phyloP scores from a whole-genome alignment of 306 rosid genomes.

The Ormosia emarginata region DNA sequence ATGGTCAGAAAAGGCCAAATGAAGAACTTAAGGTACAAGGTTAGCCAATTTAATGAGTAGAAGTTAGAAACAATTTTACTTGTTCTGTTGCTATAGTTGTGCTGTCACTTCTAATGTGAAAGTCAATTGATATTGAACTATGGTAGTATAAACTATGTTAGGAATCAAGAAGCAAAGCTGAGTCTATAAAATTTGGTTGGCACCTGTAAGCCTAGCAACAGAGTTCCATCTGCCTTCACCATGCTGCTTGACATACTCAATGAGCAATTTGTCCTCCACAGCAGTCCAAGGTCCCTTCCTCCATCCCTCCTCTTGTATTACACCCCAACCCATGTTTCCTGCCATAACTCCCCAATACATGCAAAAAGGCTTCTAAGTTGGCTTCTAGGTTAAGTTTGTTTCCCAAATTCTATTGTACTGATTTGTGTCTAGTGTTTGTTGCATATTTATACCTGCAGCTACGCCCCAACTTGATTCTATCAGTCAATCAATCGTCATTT shows the following conservation, averaged over 20 bases:
- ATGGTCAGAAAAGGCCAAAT: background rate
- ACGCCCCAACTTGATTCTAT: slow-evolving; percentile 29
- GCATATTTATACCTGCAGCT: slow-evolving; percentile 63
- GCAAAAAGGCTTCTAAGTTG: background rate
- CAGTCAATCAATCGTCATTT: slow-evolving; percentile 47
- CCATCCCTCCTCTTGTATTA: slow-evolving; percentile 72
- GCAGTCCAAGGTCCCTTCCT: slow-evolving; percentile 99
- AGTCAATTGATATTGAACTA: background rate
- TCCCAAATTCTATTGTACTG: slow-evolving; percentile 32
- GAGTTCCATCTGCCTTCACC: slow-evolving; percentile 99
- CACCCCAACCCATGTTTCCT: slow-evolving; percentile 65
- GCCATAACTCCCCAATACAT: slow-evolving; percentile 63
- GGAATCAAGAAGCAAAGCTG: background rate
- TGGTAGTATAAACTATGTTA: background rate
- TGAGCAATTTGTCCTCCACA: slow-evolving; percentile 83
- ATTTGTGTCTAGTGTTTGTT: slow-evolving; percentile 30
- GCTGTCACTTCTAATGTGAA: background rate
- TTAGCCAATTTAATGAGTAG: background rate
- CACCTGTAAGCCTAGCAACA: slow-evolving; percentile 87
- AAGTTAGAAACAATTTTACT: background rate
- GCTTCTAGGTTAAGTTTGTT: background rate
- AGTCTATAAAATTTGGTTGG: background rate
- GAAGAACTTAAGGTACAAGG: background rate
- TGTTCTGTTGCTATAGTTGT: background rate
- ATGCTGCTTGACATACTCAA: slow-evolving; percentile 73